Conservation (phyloP, 2,329 filamentous ascomycete genomes). For the Exophiala spinifera region DNA sequence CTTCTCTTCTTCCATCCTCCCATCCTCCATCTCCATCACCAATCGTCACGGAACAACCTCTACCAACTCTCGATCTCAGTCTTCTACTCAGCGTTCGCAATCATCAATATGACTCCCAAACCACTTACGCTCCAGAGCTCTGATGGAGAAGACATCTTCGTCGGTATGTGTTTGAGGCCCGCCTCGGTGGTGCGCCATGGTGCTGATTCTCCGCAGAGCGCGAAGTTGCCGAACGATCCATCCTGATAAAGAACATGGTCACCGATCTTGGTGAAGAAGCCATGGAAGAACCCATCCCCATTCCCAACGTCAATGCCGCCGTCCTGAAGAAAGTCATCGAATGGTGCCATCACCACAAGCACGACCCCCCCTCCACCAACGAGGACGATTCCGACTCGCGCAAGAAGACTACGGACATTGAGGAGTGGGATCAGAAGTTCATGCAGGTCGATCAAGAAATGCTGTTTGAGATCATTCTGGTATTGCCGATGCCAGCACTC, state of each 20-base stretch:
- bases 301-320: slow-evolving; percentile 85
- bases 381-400: slow-evolving; percentile 92
- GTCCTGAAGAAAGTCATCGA: slow-evolving; percentile 96
- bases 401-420: slow-evolving; percentile 98
- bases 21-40: background rate
- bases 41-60: background rate
- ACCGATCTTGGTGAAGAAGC: slow-evolving; percentile 75
- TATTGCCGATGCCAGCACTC: background rate
- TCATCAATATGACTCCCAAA: slow-evolving; percentile 30
- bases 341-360: slow-evolving; percentile 94
- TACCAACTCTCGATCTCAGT: background rate
- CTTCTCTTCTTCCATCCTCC: background rate
- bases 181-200: slow-evolving; percentile 1
- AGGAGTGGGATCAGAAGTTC: slow-evolving; percentile 99
- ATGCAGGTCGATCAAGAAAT: slow-evolving; percentile 99
- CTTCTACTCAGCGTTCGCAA: slow-evolving; percentile 3
- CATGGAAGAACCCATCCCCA: slow-evolving; percentile 72
- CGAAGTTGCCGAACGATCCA: slow-evolving; percentile 80
- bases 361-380: slow-evolving; percentile 74
- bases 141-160: slow-evolving; percentile 48
- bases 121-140: slow-evolving; percentile 50
- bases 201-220: slow-evolving; percentile 57
- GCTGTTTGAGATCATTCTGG: slow-evolving; percentile 96
- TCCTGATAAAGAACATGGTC: slow-evolving; percentile 97
- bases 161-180: slow-evolving; percentile 47